These are phyloP conservation scores for Akebia trifoliata DNA, from an alignment of 164 flowering plant genomes.

Conservation along the genomic window DNA sequence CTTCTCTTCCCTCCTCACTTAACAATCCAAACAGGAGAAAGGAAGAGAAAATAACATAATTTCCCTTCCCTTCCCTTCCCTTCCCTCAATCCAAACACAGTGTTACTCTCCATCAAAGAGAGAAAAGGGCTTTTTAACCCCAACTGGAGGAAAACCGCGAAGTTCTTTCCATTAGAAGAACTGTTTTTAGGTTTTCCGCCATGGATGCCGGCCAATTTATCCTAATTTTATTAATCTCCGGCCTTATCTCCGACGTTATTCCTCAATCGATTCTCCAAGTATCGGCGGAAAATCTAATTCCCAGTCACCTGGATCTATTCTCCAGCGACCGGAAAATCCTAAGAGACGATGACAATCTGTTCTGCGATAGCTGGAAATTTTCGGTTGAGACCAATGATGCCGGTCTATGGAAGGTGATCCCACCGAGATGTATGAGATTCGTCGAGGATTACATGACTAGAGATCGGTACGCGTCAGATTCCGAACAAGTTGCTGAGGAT, in stretches of 20 bases:
- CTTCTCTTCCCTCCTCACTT: too few relatives aligned
- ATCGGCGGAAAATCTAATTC: constrained; percentile 1
- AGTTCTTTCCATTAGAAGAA: too few relatives aligned
- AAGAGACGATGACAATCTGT: constrained; percentile 21
- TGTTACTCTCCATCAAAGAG: too few relatives aligned
- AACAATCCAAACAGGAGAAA: too few relatives aligned
- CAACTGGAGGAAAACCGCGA: too few relatives aligned
- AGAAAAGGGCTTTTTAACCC: too few relatives aligned
- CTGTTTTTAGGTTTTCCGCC: constrained; percentile 10
- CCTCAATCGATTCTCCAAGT: constrained; percentile 28
- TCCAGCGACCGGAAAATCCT: constrained; percentile 1
- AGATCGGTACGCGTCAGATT: constrained; percentile 51
- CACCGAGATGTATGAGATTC: constrained; percentile 39
- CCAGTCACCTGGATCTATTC: neutral
- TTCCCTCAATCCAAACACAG: too few relatives aligned
- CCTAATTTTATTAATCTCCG: constrained; percentile 10
- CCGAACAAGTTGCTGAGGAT: constrained; percentile 36
- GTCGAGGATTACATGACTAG: constrained; percentile 63
- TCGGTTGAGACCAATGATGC: constrained; percentile 79
- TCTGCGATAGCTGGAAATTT: constrained; percentile 76
- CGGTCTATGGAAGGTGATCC: constrained; percentile 50
- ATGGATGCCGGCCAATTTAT: constrained; percentile 23
- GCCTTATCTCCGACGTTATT: neutral
- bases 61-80: too few relatives aligned
- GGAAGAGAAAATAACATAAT: too few relatives aligned